phyloP scores from a whole-genome alignment of 495 filamentous ascomycete species.

The Cercophora scortea region DNA sequence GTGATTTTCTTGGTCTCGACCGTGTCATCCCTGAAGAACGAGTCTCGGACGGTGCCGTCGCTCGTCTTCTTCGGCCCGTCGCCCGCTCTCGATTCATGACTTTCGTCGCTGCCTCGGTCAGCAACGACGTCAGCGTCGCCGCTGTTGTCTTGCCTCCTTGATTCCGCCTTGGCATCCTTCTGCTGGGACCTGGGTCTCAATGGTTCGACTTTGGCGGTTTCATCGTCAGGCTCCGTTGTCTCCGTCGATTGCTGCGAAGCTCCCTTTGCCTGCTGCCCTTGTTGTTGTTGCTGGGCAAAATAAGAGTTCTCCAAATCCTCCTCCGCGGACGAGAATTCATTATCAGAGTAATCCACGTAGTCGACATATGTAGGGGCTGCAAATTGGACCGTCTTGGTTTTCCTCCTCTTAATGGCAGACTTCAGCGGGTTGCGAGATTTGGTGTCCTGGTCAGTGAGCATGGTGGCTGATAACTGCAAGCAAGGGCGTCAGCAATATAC shows the following conservation, averaged over 20 bases:
- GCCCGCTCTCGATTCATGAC: conserved; percentile 48
- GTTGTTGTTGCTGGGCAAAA: conserved; percentile 28
- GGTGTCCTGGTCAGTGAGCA: conserved; percentile 85
- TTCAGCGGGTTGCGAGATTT: conserved; percentile 85
- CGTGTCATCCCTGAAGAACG: conserved; percentile 94
- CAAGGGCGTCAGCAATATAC: conserved; percentile 8
- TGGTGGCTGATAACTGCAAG: conserved; percentile 73
- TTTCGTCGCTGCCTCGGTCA: conserved; percentile 53
- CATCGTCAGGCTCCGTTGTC: conserved; percentile 31
- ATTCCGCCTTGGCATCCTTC: conserved; percentile 39
- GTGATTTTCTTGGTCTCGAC: conserved; percentile 96
- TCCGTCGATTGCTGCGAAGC: conserved; percentile 20
- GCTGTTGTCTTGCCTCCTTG: conserved; percentile 29
- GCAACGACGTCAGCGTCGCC: conserved; percentile 26
- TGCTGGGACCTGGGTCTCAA: conserved; percentile 32
- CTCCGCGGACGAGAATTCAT: conserved; percentile 86
- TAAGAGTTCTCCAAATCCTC: conserved; percentile 45
- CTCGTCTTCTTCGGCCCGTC: conserved; percentile 56
- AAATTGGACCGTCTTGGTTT: conserved; percentile 85
- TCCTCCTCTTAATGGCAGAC: conserved; percentile 81
- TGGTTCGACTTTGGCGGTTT: conserved; percentile 42
- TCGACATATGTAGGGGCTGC: conserved; percentile 81
- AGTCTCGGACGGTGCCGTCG: conserved; percentile 81
- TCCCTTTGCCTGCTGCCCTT: conserved; percentile 23
- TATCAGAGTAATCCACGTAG: conserved; percentile 86